Base-by-base conservation (phyloP, 2,329 filamentous ascomycete species). In the Botrytis byssoidea region DNA sequence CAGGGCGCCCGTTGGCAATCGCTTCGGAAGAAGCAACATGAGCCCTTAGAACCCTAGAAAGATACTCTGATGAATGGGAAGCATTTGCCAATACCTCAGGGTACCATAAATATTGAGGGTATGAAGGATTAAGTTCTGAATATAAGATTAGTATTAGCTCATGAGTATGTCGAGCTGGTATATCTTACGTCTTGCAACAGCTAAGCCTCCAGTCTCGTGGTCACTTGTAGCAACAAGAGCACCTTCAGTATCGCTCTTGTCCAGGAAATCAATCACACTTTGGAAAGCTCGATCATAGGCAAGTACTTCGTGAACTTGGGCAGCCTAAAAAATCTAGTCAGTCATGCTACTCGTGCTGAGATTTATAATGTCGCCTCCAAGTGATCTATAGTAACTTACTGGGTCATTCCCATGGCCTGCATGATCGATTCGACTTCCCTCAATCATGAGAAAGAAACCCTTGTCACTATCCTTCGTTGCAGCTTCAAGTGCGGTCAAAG, bases 401-500 rank as follows among this genome's bases (percentile, higher is more conserved):
- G 93, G 93, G 78, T 96, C 93, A 78, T 96, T 96, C 76, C 88
- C 89, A 81, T 96, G 93, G 10, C 94, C 96, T 6, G 96, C 95
- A 81, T 99, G 96, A 80, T 99, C 96, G 79, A 99, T 98, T 60
- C 96, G 88, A 79, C 93, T 97, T 7, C 95, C 96, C 83, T 99
- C 96, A 75, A 99, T 97, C 95, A 99, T 97, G 78, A 99, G 86
- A 84, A 99, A 99, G 86, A 98, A 99, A 7, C 96, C 96, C 83
- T 97, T 90, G 60, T 98, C 94, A 75, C 89, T 94, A 80, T 95
- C 86, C 80, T 89, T 86, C 0, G 96, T 98, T 0, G 95, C 96
- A 74, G 90, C 90, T 75, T 92, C 92, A 37, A 99, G 88, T 1
- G 93, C 90, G 22, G 87, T 89, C 75, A 99, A 85, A 1, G 96